Base-by-base conservation (phyloP, 805 yeast genomes). In the Myxozyma lipomycoides region DNA sequence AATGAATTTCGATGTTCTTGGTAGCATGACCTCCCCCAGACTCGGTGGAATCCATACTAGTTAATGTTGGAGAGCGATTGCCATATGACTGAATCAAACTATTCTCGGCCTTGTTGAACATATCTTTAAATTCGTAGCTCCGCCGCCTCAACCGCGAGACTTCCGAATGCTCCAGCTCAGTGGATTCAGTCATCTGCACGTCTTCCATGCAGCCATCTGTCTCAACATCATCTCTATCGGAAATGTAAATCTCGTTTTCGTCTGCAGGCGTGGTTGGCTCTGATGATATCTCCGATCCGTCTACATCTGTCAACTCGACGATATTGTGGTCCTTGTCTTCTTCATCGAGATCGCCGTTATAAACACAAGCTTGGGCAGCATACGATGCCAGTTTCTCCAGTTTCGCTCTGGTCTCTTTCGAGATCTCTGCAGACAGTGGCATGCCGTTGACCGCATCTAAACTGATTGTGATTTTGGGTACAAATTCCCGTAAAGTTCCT, bases 1-100 rank as follows among this genome's bases (percentile, higher is more conserved):
- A 64, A 56, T 70, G 69, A 38, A 82, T 58, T 69, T 76, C 61
- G 53, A 59, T 28, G 7, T 41, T 50, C 12, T 21, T 45, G 26
- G 52, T 35, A 7, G 38, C n/a, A 35, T 35, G 19, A 7, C 38
- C 38, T 9, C 7, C 6, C 21, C n/a, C n/a, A 21, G 6, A 7
- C 9, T 15, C 19, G 32, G 7, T 12, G 12, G 12, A 7, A 17
- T 6, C 38, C 6, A 6, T 7, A 21, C 6, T 21, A 9, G n/a
- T 35, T 7, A 7, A 17, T 6, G 6, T 17, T 12, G 9, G 38
- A 15, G 38, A 6, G 6, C 19, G 15, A 15, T 35, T 10, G 19
- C 15, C 19, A 9, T 17, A 10, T 6, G 19, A 17, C 38, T 12
- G 19, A 35, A 12, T 10, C n/a, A 35, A 21, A 17, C n/a, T 35